A percentile compares a stretch with the other conserved stretches of the same genome.
Evolutionary conservation across 768 basidiomycete species (phyloP).

Genomic region (Russula dissimulans): DNA sequence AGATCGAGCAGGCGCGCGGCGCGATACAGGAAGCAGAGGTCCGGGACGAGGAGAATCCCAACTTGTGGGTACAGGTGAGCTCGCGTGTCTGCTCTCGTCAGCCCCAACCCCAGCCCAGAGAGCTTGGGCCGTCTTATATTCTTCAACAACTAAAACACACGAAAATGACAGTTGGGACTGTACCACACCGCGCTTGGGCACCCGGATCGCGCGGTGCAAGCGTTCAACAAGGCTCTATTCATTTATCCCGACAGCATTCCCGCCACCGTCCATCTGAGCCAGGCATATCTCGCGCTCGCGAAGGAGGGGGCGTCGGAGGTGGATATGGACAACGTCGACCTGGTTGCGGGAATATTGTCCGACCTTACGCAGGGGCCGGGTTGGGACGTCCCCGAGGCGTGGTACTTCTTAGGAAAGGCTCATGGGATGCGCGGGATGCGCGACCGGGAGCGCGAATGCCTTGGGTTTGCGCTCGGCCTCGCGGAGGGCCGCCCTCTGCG

Average conservation of each 20-base stretch:
- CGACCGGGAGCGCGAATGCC: constrained; percentile 65
- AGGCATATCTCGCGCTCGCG: constrained; percentile 51
- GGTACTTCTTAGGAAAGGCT: constrained; percentile 84
- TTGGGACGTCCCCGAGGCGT: constrained; percentile 91
- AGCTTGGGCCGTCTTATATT: not conserved
- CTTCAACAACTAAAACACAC: not conserved
- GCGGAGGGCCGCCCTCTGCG: constrained; percentile 56
- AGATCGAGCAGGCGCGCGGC: constrained; percentile 81
- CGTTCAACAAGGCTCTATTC: constrained; percentile 85
- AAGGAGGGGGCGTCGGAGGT: constrained; percentile 23
- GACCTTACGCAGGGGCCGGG: constrained; percentile 70
- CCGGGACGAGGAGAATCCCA: constrained; percentile 74
- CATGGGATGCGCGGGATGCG: constrained; percentile 66
- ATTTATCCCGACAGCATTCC: constrained; percentile 71
- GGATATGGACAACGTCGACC: constrained; percentile 52
- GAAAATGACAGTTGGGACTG: constrained; percentile 51
- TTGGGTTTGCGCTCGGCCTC: constrained; percentile 57
- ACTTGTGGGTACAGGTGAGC: constrained; percentile 90
- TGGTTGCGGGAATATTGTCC: constrained; percentile 73
- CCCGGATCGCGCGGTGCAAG: constrained; percentile 54
- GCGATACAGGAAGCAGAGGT: constrained; percentile 95
- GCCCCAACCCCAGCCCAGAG: too few relatives aligned
- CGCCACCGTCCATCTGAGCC: constrained; percentile 69
- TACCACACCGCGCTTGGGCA: constrained; percentile 55
- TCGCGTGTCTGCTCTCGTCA: not conserved